phyloP scores from a whole-genome alignment of 1,284 basidiomycete genomes.

The Peniophora sp. region DNA sequence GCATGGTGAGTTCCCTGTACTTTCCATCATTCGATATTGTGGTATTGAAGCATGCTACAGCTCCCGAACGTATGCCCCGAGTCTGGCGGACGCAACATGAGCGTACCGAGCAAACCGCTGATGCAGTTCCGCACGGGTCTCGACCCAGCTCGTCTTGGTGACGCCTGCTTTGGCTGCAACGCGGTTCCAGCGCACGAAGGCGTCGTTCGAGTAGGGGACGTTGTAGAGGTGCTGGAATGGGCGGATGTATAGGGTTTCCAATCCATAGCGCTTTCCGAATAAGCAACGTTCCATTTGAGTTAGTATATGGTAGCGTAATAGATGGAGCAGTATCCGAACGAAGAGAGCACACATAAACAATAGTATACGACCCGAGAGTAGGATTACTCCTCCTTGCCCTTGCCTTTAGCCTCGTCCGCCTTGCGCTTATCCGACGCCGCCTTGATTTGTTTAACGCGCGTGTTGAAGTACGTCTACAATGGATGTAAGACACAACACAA shows the following conservation, averaged over 20 bases:
- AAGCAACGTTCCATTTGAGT: not conserved
- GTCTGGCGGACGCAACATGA: slow-evolving; percentile 58
- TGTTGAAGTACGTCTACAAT: slow-evolving; percentile 64
- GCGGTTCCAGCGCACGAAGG: slow-evolving; percentile 42
- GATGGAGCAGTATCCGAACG: too few species aligned
- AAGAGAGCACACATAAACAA: not conserved
- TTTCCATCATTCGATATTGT: not conserved
- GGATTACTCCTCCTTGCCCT: slow-evolving; percentile 9
- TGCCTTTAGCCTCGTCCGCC: slow-evolving; percentile 30
- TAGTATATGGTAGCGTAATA: too few species aligned
- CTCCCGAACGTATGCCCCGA: slow-evolving; percentile 63
- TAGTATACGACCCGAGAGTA: not conserved
- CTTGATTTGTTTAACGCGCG: slow-evolving; percentile 54
- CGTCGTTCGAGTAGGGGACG: slow-evolving; percentile 48
- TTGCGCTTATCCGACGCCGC: slow-evolving; percentile 42
- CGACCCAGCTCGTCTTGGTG: slow-evolving; percentile 36
- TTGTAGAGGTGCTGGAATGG: slow-evolving; percentile 40
- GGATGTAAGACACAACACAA: not conserved
- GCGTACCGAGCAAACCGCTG: slow-evolving; percentile 66
- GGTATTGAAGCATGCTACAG: slow-evolving; percentile 28
- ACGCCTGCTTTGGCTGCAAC: slow-evolving; percentile 60
- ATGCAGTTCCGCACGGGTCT: slow-evolving; percentile 59
- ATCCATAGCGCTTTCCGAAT: not conserved
- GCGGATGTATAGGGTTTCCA: slow-evolving; percentile 3
- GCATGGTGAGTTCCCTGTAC: slow-evolving; percentile 43